Evolutionary conservation across 2,329 filamentous ascomycete genomes (phyloP).

Genomic region (Cladobotryum protrusum): DNA sequence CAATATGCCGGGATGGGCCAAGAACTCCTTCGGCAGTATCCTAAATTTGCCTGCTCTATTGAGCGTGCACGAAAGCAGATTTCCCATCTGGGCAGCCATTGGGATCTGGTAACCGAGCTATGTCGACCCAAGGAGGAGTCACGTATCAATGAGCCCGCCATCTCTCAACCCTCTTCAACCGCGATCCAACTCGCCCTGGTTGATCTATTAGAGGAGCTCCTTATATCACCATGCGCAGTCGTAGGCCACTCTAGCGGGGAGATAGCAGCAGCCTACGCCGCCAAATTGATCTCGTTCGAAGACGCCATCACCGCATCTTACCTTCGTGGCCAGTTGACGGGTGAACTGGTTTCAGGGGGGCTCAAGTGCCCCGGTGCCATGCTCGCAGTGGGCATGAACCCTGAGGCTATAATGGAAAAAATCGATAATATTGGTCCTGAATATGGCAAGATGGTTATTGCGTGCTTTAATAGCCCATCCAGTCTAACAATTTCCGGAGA

Average conservation of each 20-base stretch:
- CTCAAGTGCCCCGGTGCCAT: neutral
- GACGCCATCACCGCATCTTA: conserved; percentile 27
- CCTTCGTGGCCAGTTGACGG: conserved; percentile 19
- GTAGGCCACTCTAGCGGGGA: conserved; percentile 35
- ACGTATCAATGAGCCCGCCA: conserved; percentile 17
- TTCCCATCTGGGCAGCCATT: conserved; percentile 3
- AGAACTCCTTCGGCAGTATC: neutral
- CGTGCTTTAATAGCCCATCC: too few species aligned
- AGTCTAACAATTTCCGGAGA: too few species aligned
- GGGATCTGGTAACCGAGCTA: conserved; percentile 15
- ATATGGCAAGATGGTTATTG: too few species aligned
- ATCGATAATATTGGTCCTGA: too few species aligned
- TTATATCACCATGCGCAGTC: conserved; percentile 22
- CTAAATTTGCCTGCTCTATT: too few species aligned
- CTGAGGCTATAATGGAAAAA: too few species aligned
- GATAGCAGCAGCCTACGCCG: conserved; percentile 32
- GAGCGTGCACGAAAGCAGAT: too few species aligned
- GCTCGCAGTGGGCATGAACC: conserved; percentile 13
- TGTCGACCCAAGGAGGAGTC: conserved; percentile 9
- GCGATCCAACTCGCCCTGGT: conserved; percentile 36
- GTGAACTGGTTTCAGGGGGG: too few species aligned
- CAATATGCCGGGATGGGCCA: neutral
- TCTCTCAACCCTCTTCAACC: conserved; percentile 34
- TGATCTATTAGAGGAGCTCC: conserved; percentile 25
- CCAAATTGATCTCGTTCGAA: conserved; percentile 16